Base-by-base conservation (phyloP, 2,329 filamentous ascomycete genomes). In the Neonectria sp. region DNA sequence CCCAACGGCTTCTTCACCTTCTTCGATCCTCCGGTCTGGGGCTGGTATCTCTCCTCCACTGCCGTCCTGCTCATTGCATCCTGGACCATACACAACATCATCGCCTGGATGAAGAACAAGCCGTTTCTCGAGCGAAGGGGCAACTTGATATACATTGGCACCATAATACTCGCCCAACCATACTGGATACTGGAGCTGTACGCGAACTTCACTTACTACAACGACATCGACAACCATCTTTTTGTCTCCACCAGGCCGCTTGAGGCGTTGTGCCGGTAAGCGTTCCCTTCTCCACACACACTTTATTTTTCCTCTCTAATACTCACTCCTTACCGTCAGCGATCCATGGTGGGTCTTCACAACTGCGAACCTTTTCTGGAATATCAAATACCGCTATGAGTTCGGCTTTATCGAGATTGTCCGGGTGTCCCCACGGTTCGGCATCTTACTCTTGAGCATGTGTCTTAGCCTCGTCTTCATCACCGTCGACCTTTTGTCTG, bases 301-400 rank as follows among this genome's bases (percentile, higher is more conserved):
- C 21, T n/a, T 45, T 45, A 4, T 45, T 45, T 45, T 21, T 21
- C 6, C 43, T 45, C 43, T 45, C 43, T n/a, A n/a, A n/a, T n/a
- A 21, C 21, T 21, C 7, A 48, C 15, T 15, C 4, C 6, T 55
- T 24, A 1, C 2, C 6, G 1, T 11, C 35, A 86, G 86, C 11
- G 90, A 92, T 69, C 90, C 90, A 0, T 92, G 90, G 90, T 92
- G 90, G 90, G 85, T 92, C 21, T 89, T 90, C 70, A 90, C 89
- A 0, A 87, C 86, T 2, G 72, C 85, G 67, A 88, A 83, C 25
- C 81, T 92, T 4, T 87, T 91, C 76, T 91, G 86, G 81, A 89
- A 89, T 52, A 91, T 92, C 75, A 89, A 88, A 65, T 84, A 82
- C 31, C 85, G 88, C 49, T 92, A 92, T 77, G 86, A 89, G 53